Evolutionary conservation across 768 basidiomycete species (phyloP).

Genomic region (Amanita rubescens): DNA sequence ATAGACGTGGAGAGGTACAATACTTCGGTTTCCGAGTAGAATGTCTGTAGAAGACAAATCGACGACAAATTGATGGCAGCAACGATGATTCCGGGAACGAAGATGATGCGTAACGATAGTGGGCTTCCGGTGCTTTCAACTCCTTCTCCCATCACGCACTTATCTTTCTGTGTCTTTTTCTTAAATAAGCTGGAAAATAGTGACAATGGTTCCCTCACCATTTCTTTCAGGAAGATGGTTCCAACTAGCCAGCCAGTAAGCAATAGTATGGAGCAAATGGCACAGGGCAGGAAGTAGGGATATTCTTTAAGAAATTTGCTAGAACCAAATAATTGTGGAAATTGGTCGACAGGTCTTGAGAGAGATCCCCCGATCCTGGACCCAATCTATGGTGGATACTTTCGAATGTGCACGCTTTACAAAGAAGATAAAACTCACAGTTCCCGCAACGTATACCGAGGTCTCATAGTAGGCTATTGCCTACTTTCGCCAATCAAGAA

Average conservation of each 20-base stretch:
- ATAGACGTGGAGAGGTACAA: conserved; percentile 60
- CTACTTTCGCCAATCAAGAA: background rate
- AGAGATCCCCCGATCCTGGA: background rate
- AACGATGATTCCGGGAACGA: conserved; percentile 41
- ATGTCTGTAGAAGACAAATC: conserved; percentile 49
- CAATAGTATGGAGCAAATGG: too few relatives aligned
- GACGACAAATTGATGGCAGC: conserved; percentile 47
- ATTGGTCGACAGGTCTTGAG: too few relatives aligned
- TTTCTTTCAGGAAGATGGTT: too few relatives aligned
- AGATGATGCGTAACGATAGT: conserved; percentile 33
- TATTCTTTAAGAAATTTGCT: conserved; percentile 34
- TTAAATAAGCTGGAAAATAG: too few relatives aligned
- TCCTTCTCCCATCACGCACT: too few relatives aligned
- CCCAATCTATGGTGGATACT: background rate
- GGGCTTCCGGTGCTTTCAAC: conserved; percentile 14
- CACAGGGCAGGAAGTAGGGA: conserved; percentile 52
- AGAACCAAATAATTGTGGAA: conserved; percentile 27
- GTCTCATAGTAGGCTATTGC: conserved; percentile 26
- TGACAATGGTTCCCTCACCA: too few relatives aligned
- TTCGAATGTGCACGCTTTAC: too few relatives aligned
- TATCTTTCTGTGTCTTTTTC: too few relatives aligned
- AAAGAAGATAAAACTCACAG: too few relatives aligned
- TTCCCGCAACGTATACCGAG: conserved; percentile 13
- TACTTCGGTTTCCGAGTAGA: conserved; percentile 51
- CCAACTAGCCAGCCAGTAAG: too few relatives aligned